These are phyloP conservation scores for Diversispora epigaea DNA, from an alignment of 192 early-diverging fungal genomes.

Conservation along the genomic window DNA sequence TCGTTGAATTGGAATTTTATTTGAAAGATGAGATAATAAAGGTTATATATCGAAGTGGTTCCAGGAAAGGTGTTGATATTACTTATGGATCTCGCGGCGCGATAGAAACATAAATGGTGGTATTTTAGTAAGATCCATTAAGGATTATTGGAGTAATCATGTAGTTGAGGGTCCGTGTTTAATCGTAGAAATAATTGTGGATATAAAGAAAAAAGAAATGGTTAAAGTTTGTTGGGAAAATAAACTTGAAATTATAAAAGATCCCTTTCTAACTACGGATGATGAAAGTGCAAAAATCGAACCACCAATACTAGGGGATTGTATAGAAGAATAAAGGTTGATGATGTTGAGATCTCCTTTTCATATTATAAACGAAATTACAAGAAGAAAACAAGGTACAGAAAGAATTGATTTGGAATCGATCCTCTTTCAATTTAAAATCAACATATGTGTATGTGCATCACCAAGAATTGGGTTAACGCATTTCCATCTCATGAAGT, in stretches of 20 bases:
- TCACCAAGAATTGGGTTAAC: constrained; percentile 28
- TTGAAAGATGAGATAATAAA: constrained; percentile 28
- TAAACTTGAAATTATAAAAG: too few relatives aligned
- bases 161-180: constrained; percentile 40
- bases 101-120: constrained; percentile 34
- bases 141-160: constrained; percentile 31
- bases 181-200: constrained; percentile 37
- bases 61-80: constrained; percentile 39
- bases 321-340: too few relatives aligned
- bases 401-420: not conserved
- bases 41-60: constrained; percentile 37
- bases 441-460: not conserved
- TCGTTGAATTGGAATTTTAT: constrained; percentile 42
- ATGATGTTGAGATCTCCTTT: not conserved
- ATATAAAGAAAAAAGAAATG: not conserved
- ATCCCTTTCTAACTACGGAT: too few relatives aligned
- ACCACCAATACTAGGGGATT: too few relatives aligned
- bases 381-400: not conserved
- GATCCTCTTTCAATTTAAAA: not conserved
- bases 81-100: constrained; percentile 35
- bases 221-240: constrained; percentile 19
- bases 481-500: not conserved
- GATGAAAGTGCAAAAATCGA: not conserved
- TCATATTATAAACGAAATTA: not conserved
- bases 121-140: constrained; percentile 37